Evolutionary conservation across 225 moss, liverwort and hornwort species (phyloP).

Genomic region (Polytrichum commune): DNA sequence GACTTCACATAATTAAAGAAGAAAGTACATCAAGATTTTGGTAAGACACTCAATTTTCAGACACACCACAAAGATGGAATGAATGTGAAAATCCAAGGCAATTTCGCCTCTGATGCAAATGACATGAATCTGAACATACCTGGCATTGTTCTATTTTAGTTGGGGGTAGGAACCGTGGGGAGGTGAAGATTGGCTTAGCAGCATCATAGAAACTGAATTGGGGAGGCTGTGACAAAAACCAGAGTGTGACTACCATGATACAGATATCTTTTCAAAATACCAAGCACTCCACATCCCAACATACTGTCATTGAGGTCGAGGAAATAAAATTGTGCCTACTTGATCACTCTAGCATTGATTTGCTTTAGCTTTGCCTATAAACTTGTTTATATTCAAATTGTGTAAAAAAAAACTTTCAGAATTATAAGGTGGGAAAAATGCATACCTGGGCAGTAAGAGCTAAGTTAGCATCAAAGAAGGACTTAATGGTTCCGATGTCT

Average conservation of each 20-base stretch:
- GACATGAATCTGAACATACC: constrained; percentile 18
- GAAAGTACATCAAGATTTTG: neutral
- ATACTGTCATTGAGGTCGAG: too few species aligned
- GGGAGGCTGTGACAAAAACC: constrained; percentile 50
- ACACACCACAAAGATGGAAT: too few species aligned
- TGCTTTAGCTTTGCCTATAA: too few species aligned
- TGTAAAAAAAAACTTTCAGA: neutral
- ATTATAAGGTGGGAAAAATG: neutral
- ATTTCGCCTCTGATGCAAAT: too few species aligned
- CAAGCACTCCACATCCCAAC: too few species aligned
- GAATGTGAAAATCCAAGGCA: too few species aligned
- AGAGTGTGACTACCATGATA: too few species aligned
- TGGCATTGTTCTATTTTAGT: constrained; percentile 89
- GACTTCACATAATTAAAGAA: neutral
- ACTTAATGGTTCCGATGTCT: constrained; percentile 98
- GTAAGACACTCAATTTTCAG: neutral
- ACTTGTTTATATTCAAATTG: neutral
- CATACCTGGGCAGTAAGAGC: constrained; percentile 82
- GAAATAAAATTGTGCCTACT: too few species aligned
- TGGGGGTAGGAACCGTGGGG: constrained; percentile 85
- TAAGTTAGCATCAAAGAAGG: constrained; percentile 95
- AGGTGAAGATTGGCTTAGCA: constrained; percentile 89
- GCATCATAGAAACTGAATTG: constrained; percentile 95
- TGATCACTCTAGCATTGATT: too few species aligned
- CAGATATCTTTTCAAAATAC: too few species aligned